These are phyloP conservation scores for Pisolithus albus DNA, from an alignment of 768 basidiomycete species.

Conservation along the genomic window DNA sequence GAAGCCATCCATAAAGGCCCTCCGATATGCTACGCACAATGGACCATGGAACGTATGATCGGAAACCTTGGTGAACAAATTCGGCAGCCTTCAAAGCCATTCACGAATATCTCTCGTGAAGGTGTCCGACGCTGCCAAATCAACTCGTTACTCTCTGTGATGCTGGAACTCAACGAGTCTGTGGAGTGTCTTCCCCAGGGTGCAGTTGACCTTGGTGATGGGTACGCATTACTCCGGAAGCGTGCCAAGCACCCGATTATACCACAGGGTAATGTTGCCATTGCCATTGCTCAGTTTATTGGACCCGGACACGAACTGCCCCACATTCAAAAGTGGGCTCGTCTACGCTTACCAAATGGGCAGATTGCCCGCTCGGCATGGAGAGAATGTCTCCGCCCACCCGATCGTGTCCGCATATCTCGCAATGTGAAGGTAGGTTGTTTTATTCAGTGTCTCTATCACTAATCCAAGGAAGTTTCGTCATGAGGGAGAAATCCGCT, in stretches of 20 bases:
- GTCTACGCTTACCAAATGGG: constrained; percentile 31
- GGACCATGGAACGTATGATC: too few species aligned
- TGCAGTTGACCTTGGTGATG: neutral
- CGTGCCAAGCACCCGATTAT: neutral
- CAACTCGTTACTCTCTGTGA: constrained; percentile 9
- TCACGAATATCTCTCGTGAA: constrained; percentile 20
- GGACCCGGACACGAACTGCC: neutral
- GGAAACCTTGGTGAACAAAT: too few species aligned
- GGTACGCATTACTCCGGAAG: neutral
- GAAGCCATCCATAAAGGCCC: too few species aligned
- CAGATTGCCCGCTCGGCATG: constrained; percentile 30
- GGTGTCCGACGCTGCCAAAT: constrained; percentile 15
- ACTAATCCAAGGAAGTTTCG: neutral
- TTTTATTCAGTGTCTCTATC: neutral
- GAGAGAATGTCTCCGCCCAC: constrained; percentile 19
- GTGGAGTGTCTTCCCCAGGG: neutral
- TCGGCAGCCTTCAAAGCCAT: constrained; percentile 20
- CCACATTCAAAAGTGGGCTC: constrained; percentile 22
- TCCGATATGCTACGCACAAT: too few species aligned
- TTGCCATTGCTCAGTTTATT: neutral
- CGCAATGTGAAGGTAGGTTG: constrained; percentile 29
- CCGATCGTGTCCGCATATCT: constrained; percentile 19
- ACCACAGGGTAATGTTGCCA: neutral
- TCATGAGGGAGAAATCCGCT: constrained; percentile 7
- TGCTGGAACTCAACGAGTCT: constrained; percentile 7